Percentiles rank a stretch among this genome's conserved stretches.
These are phyloP conservation scores for Colletotrichum gigasporum DNA, from an alignment of 2,329 filamentous ascomycete genomes.

Conservation along the genomic window DNA sequence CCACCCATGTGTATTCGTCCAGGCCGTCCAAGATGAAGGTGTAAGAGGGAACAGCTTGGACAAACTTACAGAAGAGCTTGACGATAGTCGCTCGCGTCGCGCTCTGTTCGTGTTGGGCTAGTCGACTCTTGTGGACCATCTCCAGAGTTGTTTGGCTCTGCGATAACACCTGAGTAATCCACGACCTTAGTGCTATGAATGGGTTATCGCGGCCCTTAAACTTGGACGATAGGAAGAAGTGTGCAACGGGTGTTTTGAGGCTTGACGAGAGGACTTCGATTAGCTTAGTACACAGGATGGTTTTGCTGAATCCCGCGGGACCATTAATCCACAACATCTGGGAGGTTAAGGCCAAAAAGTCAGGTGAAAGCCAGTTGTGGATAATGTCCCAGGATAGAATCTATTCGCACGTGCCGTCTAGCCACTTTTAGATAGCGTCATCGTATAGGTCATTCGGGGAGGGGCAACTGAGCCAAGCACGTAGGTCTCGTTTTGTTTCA, in stretches of 20 bases:
- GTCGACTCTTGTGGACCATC: too few relatives aligned
- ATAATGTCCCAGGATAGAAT: slow-evolving; percentile 33
- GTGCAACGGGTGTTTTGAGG: not conserved
- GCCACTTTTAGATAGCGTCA: slow-evolving; percentile 30
- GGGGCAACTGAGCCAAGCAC: slow-evolving; percentile 26
- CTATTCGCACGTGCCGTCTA: slow-evolving; percentile 40
- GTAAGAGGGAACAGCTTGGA: slow-evolving; percentile 30
- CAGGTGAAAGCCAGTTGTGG: slow-evolving; percentile 33
- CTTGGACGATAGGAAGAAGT: slow-evolving; percentile 40
- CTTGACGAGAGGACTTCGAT: slow-evolving; percentile 34
- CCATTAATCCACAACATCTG: too few relatives aligned
- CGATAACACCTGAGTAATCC: slow-evolving; percentile 38
- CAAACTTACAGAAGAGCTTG: slow-evolving; percentile 31
- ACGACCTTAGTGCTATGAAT: slow-evolving; percentile 40
- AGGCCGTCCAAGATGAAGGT: slow-evolving; percentile 43
- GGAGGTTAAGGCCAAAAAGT: slow-evolving; percentile 26
- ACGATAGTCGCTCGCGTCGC: slow-evolving; percentile 34
- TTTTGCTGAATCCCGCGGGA: slow-evolving; percentile 45
- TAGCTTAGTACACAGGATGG: slow-evolving; percentile 41
- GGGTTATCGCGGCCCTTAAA: slow-evolving; percentile 36
- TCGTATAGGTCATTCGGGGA: slow-evolving; percentile 32
- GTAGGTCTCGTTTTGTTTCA: too few relatives aligned
- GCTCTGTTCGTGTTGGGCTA: too few relatives aligned
- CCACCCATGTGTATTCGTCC: slow-evolving; percentile 42
- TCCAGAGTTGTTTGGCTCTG: not conserved